A percentile compares a stretch with the other conserved stretches of the same genome.
These are phyloP conservation scores for Solanum rostratum DNA, from an alignment of 257 asterid genomes.

Conservation along the genomic window DNA sequence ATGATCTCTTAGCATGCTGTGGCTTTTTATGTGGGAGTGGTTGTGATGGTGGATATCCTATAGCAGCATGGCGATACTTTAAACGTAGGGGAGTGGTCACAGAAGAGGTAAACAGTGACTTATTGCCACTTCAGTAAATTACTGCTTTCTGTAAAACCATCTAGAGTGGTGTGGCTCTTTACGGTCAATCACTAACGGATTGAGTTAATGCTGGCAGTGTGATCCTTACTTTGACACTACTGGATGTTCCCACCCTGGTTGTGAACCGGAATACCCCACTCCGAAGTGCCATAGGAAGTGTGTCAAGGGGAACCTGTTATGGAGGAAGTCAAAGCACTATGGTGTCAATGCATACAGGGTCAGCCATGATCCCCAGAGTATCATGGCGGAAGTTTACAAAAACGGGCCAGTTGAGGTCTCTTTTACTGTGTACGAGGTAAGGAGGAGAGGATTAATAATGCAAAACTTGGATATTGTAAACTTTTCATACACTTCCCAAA, in stretches of 20 bases:
- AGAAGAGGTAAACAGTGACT: conserved; percentile 48
- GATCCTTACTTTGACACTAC: conserved; percentile 87
- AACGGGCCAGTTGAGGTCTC: conserved; percentile 94
- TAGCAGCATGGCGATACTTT: conserved; percentile 84
- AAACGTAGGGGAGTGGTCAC: conserved; percentile 73
- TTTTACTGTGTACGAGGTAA: conserved; percentile 91
- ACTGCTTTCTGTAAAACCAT: neutral
- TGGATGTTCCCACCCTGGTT: conserved; percentile 98
- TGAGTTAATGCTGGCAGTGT: conserved; percentile 44
- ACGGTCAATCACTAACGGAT: neutral
- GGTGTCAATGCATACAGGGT: conserved; percentile 47
- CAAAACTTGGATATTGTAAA: neutral
- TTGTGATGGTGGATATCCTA: conserved; percentile 89
- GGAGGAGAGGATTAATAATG: neutral
- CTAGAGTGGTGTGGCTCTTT: neutral
- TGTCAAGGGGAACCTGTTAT: conserved; percentile 46
- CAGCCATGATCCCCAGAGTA: conserved; percentile 54
- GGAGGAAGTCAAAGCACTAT: conserved; percentile 67
- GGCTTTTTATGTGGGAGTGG: conserved; percentile 90
- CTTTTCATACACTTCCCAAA: neutral
- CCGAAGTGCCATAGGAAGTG: conserved; percentile 68
- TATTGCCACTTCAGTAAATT: neutral
- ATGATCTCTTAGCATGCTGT: conserved; percentile 91
- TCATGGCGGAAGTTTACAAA: conserved; percentile 72
- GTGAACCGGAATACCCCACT: conserved; percentile 78